These are phyloP conservation scores for Acorus gramineus DNA, from an alignment of 106 monocot genomes.

Conservation along the genomic window DNA sequence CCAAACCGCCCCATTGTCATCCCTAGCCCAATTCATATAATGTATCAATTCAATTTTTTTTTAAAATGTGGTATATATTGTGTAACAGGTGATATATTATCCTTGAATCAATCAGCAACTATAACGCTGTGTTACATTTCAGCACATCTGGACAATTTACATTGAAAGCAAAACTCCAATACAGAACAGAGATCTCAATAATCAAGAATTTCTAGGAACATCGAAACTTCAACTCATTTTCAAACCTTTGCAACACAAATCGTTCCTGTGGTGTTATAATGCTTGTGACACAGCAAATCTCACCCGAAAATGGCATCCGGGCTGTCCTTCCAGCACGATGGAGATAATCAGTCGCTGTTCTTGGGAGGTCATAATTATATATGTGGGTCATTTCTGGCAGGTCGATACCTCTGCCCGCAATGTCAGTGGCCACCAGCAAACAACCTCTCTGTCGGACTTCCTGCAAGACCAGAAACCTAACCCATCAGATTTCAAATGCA, in stretches of 20 bases:
- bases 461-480: conserved; percentile 13
- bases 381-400: conserved; percentile 85
- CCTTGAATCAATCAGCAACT: too few relatives aligned
- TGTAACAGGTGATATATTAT: too few relatives aligned
- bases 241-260: conserved; percentile 76
- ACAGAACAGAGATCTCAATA: too few relatives aligned
- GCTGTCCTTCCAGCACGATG: conserved; percentile 88
- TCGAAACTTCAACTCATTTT: conserved; percentile 80
- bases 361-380: conserved; percentile 90
- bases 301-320: conserved; percentile 60
- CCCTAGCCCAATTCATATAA: too few relatives aligned
- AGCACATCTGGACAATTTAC: too few relatives aligned
- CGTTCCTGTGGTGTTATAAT: conserved; percentile 60
- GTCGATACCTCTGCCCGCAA: conserved; percentile 89
- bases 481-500: too few relatives aligned
- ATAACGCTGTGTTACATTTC: too few relatives aligned
- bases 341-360: conserved; percentile 58
- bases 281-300: conserved; percentile 51
- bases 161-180: too few relatives aligned
- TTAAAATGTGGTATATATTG: too few relatives aligned
- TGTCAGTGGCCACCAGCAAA: conserved; percentile 80
- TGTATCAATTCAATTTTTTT: too few relatives aligned
- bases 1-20: too few relatives aligned
- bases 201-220: conserved; percentile 2
- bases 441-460: conserved; percentile 50